These are phyloP conservation scores for Monotropa hypopitys DNA, from an alignment of 179 eudicot species.

Conservation along the genomic window DNA sequence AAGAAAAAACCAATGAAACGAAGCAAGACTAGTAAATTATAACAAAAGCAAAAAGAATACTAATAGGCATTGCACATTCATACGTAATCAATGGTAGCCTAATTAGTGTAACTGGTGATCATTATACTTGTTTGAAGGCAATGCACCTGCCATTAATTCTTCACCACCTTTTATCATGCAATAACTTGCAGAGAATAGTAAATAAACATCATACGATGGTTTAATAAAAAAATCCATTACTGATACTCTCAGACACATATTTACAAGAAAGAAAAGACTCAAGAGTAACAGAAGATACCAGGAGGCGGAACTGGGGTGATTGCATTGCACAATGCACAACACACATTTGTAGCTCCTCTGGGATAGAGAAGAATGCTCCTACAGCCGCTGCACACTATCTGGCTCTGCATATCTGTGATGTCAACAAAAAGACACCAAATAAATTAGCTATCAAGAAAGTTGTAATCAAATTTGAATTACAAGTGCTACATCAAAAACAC, in stretches of 20 bases:
- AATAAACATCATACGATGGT: not conserved
- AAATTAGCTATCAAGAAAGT: not conserved
- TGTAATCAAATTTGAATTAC: not conserved
- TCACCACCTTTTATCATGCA: not conserved
- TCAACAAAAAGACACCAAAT: not conserved
- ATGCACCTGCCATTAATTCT: not conserved
- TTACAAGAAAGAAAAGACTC: not conserved
- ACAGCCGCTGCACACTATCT: conserved; percentile 73
- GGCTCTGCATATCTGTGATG: conserved; percentile 59
- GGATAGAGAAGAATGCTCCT: conserved; percentile 65
- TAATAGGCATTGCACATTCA: not conserved
- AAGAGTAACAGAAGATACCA: conserved; percentile 22
- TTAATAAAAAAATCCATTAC: not conserved
- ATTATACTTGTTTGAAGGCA: not conserved
- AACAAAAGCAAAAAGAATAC: not conserved
- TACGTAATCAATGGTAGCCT: not conserved
- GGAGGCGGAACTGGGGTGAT: conserved; percentile 54
- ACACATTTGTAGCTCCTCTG: conserved; percentile 65
- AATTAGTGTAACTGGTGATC: not conserved
- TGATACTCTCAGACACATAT: not conserved
- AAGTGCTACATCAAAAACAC: not conserved
- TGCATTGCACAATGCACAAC: conserved; percentile 67
- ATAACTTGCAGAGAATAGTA: not conserved
- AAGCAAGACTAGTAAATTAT: not conserved
- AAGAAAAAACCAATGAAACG: not conserved